Evolutionary conservation across 495 filamentous ascomycete genomes (phyloP).

Genomic region (Penicillium roqueforti): DNA sequence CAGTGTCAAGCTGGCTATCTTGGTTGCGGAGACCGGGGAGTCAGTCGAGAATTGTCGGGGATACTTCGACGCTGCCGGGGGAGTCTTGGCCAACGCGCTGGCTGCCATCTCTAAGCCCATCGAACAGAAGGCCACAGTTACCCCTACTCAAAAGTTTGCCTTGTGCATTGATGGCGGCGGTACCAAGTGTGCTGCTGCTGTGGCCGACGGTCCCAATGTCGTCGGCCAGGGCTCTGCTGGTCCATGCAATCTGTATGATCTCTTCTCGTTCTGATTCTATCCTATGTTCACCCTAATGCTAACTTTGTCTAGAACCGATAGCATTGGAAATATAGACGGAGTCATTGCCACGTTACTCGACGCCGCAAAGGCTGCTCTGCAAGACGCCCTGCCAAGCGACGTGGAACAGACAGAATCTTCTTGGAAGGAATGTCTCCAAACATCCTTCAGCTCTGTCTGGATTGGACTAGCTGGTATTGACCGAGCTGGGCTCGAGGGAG

Average conservation of each 20-base stretch:
- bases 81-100: constrained; percentile 28
- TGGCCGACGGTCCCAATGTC: constrained; percentile 15
- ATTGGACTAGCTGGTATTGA: constrained; percentile 29
- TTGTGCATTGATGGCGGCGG: constrained; percentile 41
- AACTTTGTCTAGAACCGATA: constrained; percentile 14
- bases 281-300: neutral
- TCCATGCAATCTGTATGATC: constrained; percentile 34
- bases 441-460: constrained; percentile 24
- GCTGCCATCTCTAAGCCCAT: neutral
- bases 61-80: constrained; percentile 19
- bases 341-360: constrained; percentile 12
- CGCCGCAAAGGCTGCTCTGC: constrained; percentile 15
- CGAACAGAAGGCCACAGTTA: neutral
- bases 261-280: neutral
- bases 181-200: constrained; percentile 33
- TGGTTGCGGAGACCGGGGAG: constrained; percentile 26
- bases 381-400: neutral
- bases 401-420: neutral
- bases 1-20: constrained; percentile 35
- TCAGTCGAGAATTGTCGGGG: constrained; percentile 20
- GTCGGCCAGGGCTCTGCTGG: constrained; percentile 25
- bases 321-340: constrained; percentile 9
- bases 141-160: constrained; percentile 3
- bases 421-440: constrained; percentile 7
- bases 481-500: constrained; percentile 18